Evolutionary conservation across 169 alveolate species (phyloP), one percentile per base, ranked within the genome.

Genomic region (Plasmodium vivax): DNA sequence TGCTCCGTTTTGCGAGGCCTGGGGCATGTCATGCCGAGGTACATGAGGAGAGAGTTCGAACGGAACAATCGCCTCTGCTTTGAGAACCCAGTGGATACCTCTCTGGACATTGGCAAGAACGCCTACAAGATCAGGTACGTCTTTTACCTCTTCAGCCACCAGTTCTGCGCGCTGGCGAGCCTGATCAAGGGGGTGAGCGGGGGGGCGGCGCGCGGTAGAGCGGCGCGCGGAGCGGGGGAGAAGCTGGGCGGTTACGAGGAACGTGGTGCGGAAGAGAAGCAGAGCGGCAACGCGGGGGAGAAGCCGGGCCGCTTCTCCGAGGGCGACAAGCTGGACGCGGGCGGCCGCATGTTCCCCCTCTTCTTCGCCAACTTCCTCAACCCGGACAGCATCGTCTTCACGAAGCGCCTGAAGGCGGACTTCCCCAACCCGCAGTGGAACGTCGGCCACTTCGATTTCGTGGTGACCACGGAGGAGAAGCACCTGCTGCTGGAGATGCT

Each of bases 21-120:
- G 16, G 97, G 97, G 9, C 97, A 96, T 34, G 93, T 93, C 10
- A 85, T 84, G 91, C 97, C 97, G 1, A 85, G 96, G 95, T 43
- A 41, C 45, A 71, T 96, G 23, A 34, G 95, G 43, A 93, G 88
- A 51, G 94, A 81, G 34, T 79, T 56, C 27, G 93, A 95, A 32
- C 7, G 16, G n/a, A 23, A 5, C 41, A 79, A 56, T 27, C 56
- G 94, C 62, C 85, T 84, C 72, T 83, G 85, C 87, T 77, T 96
- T 96, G 93, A 95, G 94, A 82, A 96, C 74, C 95, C 98, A 85
- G 16, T 84, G 83, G 85, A 95, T 81, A 82, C 56, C 34, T 71
- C 85, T n/a, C n/a, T 82, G 8, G 84, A 84, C 81, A 74, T 85
- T 19, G 94, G 93, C 16, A 27, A 30, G 9, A 80, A 85, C 12